A percentile compares a stretch with the other conserved stretches of the same genome.
phyloP scores from a whole-genome alignment of 2,329 filamentous ascomycete genomes.

The Thelonectria olida region DNA sequence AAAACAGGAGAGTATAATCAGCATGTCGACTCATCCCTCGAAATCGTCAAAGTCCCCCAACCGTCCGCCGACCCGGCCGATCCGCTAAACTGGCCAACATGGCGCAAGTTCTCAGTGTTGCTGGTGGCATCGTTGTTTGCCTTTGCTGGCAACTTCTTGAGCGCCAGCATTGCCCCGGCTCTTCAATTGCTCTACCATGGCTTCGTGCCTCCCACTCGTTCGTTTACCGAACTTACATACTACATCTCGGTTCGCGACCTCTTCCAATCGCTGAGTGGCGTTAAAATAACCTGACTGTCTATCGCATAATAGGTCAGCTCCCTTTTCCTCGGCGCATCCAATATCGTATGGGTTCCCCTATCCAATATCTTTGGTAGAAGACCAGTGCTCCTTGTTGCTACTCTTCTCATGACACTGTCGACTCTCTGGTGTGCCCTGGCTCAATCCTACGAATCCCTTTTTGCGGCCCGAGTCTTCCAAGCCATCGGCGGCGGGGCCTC shows the following conservation, averaged over 20 bases:
- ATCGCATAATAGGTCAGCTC: slow-evolving; percentile 42
- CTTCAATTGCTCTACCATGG: slow-evolving; percentile 43
- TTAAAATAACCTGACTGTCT: background rate
- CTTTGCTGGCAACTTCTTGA: slow-evolving; percentile 46
- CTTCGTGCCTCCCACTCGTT: slow-evolving; percentile 40
- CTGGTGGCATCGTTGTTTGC: slow-evolving; percentile 43
- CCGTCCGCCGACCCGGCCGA: slow-evolving; percentile 44
- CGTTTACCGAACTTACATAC: slow-evolving; percentile 38
- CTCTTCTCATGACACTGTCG: slow-evolving; percentile 39
- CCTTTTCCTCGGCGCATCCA: slow-evolving; percentile 45
- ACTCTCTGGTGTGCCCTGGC: slow-evolving; percentile 41
- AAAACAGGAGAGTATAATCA: too few relatives aligned
- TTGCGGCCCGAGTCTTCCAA: slow-evolving; percentile 45
- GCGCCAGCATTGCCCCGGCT: slow-evolving; percentile 44
- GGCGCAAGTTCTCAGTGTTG: slow-evolving; percentile 44
- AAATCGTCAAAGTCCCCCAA: too few relatives aligned
- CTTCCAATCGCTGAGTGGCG: background rate
- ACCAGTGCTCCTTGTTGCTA: slow-evolving; percentile 42
- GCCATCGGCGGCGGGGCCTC: slow-evolving; percentile 46
- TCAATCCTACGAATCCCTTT: slow-evolving; percentile 33
- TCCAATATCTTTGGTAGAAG: slow-evolving; percentile 48
- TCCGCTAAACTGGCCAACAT: slow-evolving; percentile 46
- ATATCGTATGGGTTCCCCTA: slow-evolving; percentile 49
- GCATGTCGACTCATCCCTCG: too few relatives aligned
- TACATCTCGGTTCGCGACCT: slow-evolving; percentile 43